These are phyloP conservation scores for Trichoderma orchidacearum DNA, from an alignment of 495 filamentous ascomycete species.

Conservation along the genomic window DNA sequence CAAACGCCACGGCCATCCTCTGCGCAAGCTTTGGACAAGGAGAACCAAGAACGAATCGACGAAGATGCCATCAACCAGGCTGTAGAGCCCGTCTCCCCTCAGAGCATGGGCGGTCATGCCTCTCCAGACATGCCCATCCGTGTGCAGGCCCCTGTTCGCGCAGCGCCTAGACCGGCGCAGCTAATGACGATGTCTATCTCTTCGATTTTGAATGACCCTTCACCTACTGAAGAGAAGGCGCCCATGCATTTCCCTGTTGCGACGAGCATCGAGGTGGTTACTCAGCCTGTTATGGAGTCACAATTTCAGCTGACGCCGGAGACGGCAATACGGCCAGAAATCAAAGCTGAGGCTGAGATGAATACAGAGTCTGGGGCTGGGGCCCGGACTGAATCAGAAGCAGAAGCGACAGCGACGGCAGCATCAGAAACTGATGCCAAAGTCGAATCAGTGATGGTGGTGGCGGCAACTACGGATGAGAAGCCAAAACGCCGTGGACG, in stretches of 20 bases:
- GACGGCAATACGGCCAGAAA: neutral
- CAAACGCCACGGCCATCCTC: slow-evolving; percentile 17
- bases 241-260: neutral
- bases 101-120: neutral
- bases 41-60: slow-evolving; percentile 14
- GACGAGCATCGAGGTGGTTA: neutral
- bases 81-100: slow-evolving; percentile 3
- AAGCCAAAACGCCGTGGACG: neutral
- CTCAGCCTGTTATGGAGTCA: neutral
- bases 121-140: neutral
- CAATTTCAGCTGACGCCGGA: neutral
- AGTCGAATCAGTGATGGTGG: neutral
- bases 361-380: neutral
- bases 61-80: slow-evolving; percentile 5
- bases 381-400: neutral
- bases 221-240: neutral
- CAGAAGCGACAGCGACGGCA: neutral
- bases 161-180: neutral
- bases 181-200: neutral
- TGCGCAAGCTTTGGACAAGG: neutral
- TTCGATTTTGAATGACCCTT: neutral
- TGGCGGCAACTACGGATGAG: neutral
- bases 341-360: neutral
- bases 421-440: no score
- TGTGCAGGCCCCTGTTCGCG: neutral